phyloP scores from a whole-genome alignment of 495 filamentous ascomycete genomes.

The Tricharina praecox region DNA sequence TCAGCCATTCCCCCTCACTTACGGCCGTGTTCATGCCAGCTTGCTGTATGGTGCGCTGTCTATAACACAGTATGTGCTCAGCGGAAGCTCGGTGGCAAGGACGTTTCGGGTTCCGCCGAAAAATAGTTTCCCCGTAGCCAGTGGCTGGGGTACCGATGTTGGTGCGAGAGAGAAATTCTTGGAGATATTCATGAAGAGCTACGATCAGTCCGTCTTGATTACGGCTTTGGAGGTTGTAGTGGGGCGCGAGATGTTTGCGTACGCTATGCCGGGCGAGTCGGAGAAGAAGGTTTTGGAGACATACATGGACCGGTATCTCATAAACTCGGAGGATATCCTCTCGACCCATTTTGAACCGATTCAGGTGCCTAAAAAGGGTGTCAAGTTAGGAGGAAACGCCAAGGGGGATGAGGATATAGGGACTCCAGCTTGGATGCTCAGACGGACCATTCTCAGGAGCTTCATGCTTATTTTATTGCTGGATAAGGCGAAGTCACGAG shows the following conservation, averaged over 20 bases:
- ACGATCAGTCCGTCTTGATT: conserved; percentile 35
- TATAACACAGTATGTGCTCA: conserved; percentile 36
- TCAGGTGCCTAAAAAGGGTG: conserved; percentile 6
- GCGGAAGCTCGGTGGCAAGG: conserved; percentile 27
- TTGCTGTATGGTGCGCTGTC: conserved; percentile 45
- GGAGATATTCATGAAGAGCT: conserved; percentile 41
- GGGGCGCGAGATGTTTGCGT: conserved; percentile 35
- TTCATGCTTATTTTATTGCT: conserved; percentile 45
- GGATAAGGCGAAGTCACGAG: conserved; percentile 35
- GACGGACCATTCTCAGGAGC: conserved; percentile 41
- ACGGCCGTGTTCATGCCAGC: conserved; percentile 45
- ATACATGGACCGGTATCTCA: conserved; percentile 42
- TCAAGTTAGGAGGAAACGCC: not conserved
- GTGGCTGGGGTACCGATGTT: conserved; percentile 40
- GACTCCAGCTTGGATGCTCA: conserved; percentile 33
- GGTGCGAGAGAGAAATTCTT: conserved; percentile 42
- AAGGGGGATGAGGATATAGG: conserved; percentile 29
- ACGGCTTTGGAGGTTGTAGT: conserved; percentile 44
- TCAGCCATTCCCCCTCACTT: conserved; percentile 34
- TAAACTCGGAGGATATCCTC: conserved; percentile 41
- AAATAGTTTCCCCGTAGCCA: conserved; percentile 9
- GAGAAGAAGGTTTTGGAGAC: conserved; percentile 32
- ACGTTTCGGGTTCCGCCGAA: conserved; percentile 4
- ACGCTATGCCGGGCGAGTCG: conserved; percentile 19
- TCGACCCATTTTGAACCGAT: conserved; percentile 14